Base-by-base conservation (phyloP, 2,329 filamentous ascomycete species). In the Laburnicola sp. region DNA sequence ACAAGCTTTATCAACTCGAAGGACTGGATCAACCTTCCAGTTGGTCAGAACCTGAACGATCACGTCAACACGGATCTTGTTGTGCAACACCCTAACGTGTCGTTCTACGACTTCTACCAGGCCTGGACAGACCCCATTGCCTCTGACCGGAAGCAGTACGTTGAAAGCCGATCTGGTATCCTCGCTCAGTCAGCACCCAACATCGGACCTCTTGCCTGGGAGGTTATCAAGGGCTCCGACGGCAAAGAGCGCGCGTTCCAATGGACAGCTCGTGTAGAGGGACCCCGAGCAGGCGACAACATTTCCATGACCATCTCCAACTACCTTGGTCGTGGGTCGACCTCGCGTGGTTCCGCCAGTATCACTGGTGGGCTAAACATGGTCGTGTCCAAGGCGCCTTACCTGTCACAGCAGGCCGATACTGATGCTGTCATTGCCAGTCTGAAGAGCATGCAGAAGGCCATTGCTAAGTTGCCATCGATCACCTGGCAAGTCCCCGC, bases 231-330 rank as follows among this genome's bases (percentile, higher is more conserved):
- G 50, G 76, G 76, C 23, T 63, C 71, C 6, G 85, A 89, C 58
- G 83, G 83, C 25, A 80, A 85, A 48, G 78, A 80, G 6, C 79
- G 85, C 40, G 82, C 86, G 60, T 74, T 87, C 16, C 85, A 88
- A 65, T 88, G 82, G 77, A 87, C 85, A 7, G 80, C 84, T 37
- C 80, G 85, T 57, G 83, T 86, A 25, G 84, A 87, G 56, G 79
- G 80, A 34, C 75, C 78, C 39, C 78, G 75, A 46, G 64, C 69
- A 32, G 69, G 67, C 32, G 70, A 72, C 56, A 73, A 69, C n/a
- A 45, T 62, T 48, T 66, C 69, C 22, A 71, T 78, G 58, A 74
- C 73, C 31, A 74, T 77, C 54, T 74, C 70, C 40, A 75, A 78
- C 56, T 87, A 88, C 71, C 83, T 88, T 26, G 84, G 84, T 30